These are phyloP conservation scores for Brassica carinata DNA, from an alignment of 345 rosid genomes.

Conservation along the genomic window DNA sequence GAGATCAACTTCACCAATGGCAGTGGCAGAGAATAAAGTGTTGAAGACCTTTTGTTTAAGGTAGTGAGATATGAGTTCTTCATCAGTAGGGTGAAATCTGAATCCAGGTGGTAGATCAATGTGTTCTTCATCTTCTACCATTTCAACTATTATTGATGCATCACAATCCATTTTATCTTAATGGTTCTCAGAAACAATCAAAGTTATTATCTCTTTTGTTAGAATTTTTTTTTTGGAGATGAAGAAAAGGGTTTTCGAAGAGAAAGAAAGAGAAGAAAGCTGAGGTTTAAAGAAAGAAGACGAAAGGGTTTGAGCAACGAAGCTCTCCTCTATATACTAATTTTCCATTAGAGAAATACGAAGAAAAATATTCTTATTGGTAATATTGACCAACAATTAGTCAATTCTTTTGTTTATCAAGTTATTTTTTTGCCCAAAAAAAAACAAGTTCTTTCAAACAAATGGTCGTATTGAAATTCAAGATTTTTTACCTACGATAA, in stretches of 20 bases:
- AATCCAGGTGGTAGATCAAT: constrained; percentile 89
- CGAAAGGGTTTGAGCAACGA: constrained; percentile 25
- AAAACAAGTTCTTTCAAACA: constrained; percentile 5
- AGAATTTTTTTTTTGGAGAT: constrained; percentile 1
- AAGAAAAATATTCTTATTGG: neutral
- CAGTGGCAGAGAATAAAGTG: constrained; percentile 59
- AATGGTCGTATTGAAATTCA: constrained; percentile 18
- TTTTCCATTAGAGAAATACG: neutral
- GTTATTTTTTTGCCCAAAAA: constrained; percentile 1
- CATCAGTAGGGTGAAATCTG: constrained; percentile 93
- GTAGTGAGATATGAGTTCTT: constrained; percentile 78
- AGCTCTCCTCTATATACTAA: constrained; percentile 25
- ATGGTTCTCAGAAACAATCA: neutral
- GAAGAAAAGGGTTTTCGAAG: constrained; percentile 3
- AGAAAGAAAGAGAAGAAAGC: constrained; percentile 8
- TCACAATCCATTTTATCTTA: constrained; percentile 20
- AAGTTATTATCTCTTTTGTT: neutral
- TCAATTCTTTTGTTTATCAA: constrained; percentile 22
- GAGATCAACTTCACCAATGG: constrained; percentile 85
- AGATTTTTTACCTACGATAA: constrained; percentile 23
- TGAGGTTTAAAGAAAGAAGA: constrained; percentile 27
- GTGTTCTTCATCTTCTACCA: constrained; percentile 47
- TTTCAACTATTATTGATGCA: constrained; percentile 25
- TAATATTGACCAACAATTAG: constrained; percentile 37
- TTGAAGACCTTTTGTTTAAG: constrained; percentile 66